Conservation (phyloP, 2,329 filamentous ascomycete species). For the Seiridium cupressi region DNA sequence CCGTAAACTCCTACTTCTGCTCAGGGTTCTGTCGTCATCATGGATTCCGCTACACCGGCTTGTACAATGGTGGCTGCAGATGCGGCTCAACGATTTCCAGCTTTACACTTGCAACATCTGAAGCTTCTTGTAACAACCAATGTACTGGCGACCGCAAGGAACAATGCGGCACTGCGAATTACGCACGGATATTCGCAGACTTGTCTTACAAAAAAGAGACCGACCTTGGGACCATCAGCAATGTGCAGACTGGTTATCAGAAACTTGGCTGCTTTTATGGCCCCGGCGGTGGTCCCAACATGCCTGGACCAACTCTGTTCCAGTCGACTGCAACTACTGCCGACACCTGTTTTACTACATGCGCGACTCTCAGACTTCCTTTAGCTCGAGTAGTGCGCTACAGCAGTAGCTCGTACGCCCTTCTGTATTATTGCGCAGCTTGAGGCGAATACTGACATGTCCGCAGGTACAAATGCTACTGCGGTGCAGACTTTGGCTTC, state of each 20-base stretch:
- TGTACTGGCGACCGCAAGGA: constrained; percentile 24
- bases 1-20: constrained; percentile 23
- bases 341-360: constrained; percentile 13
- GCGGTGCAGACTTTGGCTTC: constrained; percentile 9
- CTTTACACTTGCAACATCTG: background rate
- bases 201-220: constrained; percentile 20
- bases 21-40: constrained; percentile 20
- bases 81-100: constrained; percentile 18
- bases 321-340: constrained; percentile 2
- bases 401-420: background rate
- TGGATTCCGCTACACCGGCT: constrained; percentile 23
- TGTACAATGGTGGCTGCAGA: constrained; percentile 18
- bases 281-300: constrained; percentile 13
- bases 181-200: constrained; percentile 24
- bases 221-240: background rate
- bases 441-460: background rate
- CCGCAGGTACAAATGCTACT: constrained; percentile 8
- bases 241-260: constrained; percentile 14
- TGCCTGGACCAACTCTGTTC: constrained; percentile 9
- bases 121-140: constrained; percentile 4
- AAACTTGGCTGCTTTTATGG: constrained; percentile 25
- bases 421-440: background rate
- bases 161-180: constrained; percentile 21
- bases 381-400: constrained; percentile 7
- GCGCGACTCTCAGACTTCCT: constrained; percentile 11